Conservation (phyloP, 2,329 filamentous ascomycete species). For the Fusarium nelsonii region DNA sequence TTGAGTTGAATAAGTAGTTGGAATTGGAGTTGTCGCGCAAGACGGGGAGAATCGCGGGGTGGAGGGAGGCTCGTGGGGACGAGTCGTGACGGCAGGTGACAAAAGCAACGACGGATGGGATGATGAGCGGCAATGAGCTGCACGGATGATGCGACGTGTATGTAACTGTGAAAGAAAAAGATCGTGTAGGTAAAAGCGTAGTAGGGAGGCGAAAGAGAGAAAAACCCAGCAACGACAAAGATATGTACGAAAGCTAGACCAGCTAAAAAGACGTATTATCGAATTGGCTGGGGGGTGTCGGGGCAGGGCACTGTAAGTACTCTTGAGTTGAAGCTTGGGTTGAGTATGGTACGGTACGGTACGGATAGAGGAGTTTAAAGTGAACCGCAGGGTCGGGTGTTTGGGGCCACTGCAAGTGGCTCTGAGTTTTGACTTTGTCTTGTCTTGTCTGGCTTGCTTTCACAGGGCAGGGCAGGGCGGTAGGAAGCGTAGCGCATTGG, state of each 20-base stretch:
- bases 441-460: constrained; percentile 21
- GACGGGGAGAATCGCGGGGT: constrained; percentile 38
- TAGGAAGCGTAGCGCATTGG: constrained; percentile 25
- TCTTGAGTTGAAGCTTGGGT: constrained; percentile 20
- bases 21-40: constrained; percentile 29
- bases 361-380: constrained; percentile 42
- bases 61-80: constrained; percentile 40
- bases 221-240: constrained; percentile 14
- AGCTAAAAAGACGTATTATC: constrained; percentile 38
- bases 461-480: constrained; percentile 28
- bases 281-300: constrained; percentile 34
- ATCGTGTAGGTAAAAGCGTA: constrained; percentile 11
- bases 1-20: constrained; percentile 4
- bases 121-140: constrained; percentile 16
- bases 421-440: constrained; percentile 40
- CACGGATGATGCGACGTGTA: constrained; percentile 14
- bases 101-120: constrained; percentile 36
- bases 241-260: constrained; percentile 38
- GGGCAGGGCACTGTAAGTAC: constrained; percentile 25
- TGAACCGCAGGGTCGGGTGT: constrained; percentile 46
- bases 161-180: constrained; percentile 2
- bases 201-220: constrained; percentile 22
- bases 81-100: constrained; percentile 34
- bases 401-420: constrained; percentile 37
- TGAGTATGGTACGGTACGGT: constrained; percentile 5